These are phyloP conservation scores for Aspergillus avenaceus DNA, from an alignment of 495 filamentous ascomycete species.

Conservation along the genomic window DNA sequence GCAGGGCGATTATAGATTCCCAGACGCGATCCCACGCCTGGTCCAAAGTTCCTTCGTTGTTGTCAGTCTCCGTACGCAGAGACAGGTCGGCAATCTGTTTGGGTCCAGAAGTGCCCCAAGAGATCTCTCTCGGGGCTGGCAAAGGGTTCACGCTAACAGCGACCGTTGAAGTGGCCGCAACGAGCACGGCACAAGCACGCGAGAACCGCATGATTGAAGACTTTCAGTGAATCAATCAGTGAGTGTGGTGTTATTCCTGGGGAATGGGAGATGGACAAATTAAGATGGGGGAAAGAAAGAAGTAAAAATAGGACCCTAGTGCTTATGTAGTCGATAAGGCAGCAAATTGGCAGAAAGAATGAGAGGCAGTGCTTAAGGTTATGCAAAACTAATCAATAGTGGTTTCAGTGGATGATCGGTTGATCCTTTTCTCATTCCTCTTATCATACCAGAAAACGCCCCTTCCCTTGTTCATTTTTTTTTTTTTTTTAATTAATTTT, in stretches of 20 bases:
- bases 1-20: conserved; percentile 37
- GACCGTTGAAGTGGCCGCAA: conserved; percentile 23
- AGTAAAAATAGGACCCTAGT: background rate
- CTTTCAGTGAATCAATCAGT: background rate
- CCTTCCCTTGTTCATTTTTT: no score
- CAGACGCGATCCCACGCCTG: conserved; percentile 48
- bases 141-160: conserved; percentile 52
- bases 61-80: conserved; percentile 18
- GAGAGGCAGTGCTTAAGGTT: background rate
- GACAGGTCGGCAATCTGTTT: conserved; percentile 29
- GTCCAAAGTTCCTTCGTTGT: conserved; percentile 26
- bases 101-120: conserved; percentile 50
- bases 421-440: background rate
- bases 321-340: no score
- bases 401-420: background rate
- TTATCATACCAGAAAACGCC: background rate
- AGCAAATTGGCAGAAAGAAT: background rate
- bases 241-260: background rate
- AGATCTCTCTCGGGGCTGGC: conserved; percentile 49
- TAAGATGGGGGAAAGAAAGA: background rate
- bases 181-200: conserved; percentile 21
- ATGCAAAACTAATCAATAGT: background rate
- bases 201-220: conserved; percentile 27
- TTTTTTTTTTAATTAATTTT: no score
- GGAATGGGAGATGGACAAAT: background rate